A percentile compares a stretch with the other conserved stretches of the same genome.
These are phyloP conservation scores for Exophiala phaeomuriformis DNA, from an alignment of 2,329 filamentous ascomycete species.

Conservation along the genomic window DNA sequence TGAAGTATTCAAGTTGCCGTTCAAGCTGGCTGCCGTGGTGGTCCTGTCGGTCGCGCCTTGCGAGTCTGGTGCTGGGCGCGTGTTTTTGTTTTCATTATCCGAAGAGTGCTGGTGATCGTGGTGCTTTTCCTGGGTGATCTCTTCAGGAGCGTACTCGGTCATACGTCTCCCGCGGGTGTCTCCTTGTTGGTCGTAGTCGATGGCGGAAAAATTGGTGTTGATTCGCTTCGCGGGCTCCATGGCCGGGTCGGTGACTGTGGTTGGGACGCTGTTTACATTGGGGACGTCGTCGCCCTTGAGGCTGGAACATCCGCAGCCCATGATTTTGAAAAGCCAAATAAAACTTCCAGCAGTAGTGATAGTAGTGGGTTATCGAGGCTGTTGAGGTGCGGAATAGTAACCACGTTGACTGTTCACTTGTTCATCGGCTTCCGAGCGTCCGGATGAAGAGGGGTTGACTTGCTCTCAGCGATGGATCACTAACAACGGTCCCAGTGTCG, in stretches of 20 bases:
- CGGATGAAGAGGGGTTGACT: too few relatives aligned
- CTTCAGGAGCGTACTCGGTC: slow-evolving; percentile 25
- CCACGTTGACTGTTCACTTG: too few relatives aligned
- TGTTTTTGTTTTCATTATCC: too few relatives aligned
- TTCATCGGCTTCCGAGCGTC: too few relatives aligned
- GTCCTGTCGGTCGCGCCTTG: neutral
- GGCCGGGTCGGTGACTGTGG: neutral
- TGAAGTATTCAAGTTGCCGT: neutral
- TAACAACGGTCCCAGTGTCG: too few relatives aligned
- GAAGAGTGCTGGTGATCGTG: too few relatives aligned
- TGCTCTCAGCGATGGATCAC: too few relatives aligned
- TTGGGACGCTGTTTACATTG: slow-evolving; percentile 9
- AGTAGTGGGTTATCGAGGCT: too few relatives aligned
- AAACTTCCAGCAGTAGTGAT: slow-evolving; percentile 5
- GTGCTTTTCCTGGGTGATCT: slow-evolving; percentile 7
- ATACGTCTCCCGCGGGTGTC: slow-evolving; percentile 14
- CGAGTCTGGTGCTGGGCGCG: too few relatives aligned
- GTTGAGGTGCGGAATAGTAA: too few relatives aligned
- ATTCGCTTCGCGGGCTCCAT: slow-evolving; percentile 16
- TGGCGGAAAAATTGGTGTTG: slow-evolving; percentile 23
- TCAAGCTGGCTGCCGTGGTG: neutral
- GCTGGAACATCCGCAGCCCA: slow-evolving; percentile 25
- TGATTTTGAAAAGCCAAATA: slow-evolving; percentile 2
- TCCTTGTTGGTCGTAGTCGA: slow-evolving; percentile 20
- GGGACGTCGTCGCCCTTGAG: slow-evolving; percentile 24